Percentiles rank a stretch among this genome's conserved stretches.
phyloP scores from a whole-genome alignment of 208 protist genomes.

The Acanthamoeba comandoni region DNA sequence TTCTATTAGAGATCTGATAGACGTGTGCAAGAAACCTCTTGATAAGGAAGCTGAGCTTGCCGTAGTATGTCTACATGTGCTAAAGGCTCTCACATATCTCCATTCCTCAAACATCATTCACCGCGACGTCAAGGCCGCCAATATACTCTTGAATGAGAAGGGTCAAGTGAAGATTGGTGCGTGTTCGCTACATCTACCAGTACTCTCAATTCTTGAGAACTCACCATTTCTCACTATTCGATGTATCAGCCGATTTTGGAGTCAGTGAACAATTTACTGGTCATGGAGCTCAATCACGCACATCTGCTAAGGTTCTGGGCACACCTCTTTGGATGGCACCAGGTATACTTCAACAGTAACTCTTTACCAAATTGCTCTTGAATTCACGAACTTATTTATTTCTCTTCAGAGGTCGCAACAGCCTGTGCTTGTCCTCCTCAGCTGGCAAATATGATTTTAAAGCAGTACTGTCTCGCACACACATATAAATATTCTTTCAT shows the following conservation, averaged over 20 bases:
- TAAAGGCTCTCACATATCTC: constrained; percentile 44
- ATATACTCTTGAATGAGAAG: constrained; percentile 15
- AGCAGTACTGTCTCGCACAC: background rate
- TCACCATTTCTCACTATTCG: background rate
- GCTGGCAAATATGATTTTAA: constrained; percentile 33
- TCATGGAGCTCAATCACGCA: constrained; percentile 13
- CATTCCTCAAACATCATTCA: constrained; percentile 35
- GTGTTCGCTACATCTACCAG: too few relatives aligned
- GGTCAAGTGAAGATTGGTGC: constrained; percentile 24
- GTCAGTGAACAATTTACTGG: constrained; percentile 53
- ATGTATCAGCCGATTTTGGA: constrained; percentile 68
- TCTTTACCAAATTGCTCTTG: background rate
- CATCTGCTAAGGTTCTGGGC: constrained; percentile 51
- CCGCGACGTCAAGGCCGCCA: constrained; percentile 22
- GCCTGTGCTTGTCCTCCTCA: background rate
- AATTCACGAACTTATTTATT: background rate
- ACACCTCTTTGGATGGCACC: constrained; percentile 62
- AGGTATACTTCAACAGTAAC: background rate
- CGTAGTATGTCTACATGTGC: constrained; percentile 40
- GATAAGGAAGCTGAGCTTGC: constrained; percentile 15
- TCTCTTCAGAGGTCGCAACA: constrained; percentile 27
- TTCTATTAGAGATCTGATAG: constrained; percentile 35
- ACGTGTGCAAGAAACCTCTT: background rate
- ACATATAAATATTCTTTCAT: background rate
- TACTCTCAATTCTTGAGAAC: background rate